A percentile compares a stretch with the other conserved stretches of the same genome.
phyloP scores from a whole-genome alignment of 176 grass and related monocot genomes.

The Oryza glaberrima region DNA sequence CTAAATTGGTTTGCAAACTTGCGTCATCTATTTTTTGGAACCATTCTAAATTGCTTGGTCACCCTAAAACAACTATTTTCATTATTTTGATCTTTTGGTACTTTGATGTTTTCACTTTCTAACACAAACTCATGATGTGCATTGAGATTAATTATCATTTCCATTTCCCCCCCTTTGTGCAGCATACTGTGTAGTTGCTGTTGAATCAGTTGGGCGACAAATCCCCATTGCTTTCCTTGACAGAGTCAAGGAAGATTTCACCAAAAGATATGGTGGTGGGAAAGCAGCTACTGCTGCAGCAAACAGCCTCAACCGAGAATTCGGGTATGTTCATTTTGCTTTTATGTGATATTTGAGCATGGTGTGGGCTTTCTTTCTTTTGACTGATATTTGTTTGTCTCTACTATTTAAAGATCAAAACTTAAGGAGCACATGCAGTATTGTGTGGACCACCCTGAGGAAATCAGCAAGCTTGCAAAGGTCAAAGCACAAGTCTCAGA shows the following conservation, averaged over 20 bases:
- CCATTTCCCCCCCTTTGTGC: conserved; percentile 6
- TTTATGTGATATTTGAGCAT: not conserved
- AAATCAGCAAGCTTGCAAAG: conserved; percentile 87
- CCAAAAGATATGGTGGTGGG: conserved; percentile 82
- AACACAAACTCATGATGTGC: not conserved
- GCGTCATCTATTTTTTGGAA: not conserved
- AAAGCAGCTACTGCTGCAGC: conserved; percentile 87
- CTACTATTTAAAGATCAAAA: conserved; percentile 63
- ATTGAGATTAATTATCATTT: conserved; percentile 6
- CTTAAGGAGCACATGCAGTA: conserved; percentile 98
- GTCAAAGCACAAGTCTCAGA: conserved; percentile 96
- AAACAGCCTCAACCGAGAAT: conserved; percentile 77
- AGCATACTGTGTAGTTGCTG: conserved; percentile 94
- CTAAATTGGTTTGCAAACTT: not conserved
- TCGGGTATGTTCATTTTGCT: conserved; percentile 54
- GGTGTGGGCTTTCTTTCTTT: not conserved
- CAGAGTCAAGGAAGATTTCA: conserved; percentile 91
- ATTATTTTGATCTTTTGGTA: not conserved
- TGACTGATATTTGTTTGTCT: conserved; percentile 24
- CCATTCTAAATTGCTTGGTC: not conserved
- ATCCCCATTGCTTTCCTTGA: conserved; percentile 89
- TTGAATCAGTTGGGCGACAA: conserved; percentile 93
- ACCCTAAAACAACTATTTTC: not conserved
- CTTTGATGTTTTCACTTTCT: not conserved
- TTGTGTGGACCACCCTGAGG: conserved; percentile 86